Base-by-base conservation (phyloP, 2,329 filamentous ascomycete species). In the Diaporthe sp. region DNA sequence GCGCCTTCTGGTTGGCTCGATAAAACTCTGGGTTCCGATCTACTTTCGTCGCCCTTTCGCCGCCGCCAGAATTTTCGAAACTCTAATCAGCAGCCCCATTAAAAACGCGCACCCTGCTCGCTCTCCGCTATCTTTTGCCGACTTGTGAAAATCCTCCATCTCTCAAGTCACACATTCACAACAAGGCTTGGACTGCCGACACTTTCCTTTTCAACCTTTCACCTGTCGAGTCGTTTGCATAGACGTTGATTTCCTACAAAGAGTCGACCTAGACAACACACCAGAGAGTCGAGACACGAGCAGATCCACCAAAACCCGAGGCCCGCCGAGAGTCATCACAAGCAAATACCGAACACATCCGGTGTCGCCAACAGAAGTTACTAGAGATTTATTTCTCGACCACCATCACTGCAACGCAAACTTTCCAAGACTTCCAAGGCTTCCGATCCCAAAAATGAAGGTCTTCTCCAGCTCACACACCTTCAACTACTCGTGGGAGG, bases 401-500 rank as follows among this genome's bases (percentile, higher is more conserved):
- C 7, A 37, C 8, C n/a, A 15, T 51, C 61, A 10, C 22, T 50
- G 10, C 47, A 68, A 35, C 30, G 37, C 51, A 42, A 4, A 78
- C 19, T 19, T 35, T 56, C 39, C 22, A 61, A 17, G 8, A 32
- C 22, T 35, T 12, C 15, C 15, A 39, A 30, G 22, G 2, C 51
- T 35, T 4, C 32, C 19, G 22, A n/a, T 22, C 25, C 50, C 37
- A 71, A 56, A 56, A 35, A 75, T 75, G 75, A 76, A 75, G 90
- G 94, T 98, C 85, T 98, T 98, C 82, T 94, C 94, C 79, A 97
- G 95, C 81, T 88, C 89, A 51, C 94, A 95, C 85, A 95, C 95
- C 76, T 99, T 97, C 86, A 90, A 98, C 87, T 99, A 99, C 89
- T 97, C 96, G 59, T 99, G 97, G 97, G 95, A 98, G 81, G 96